These are phyloP conservation scores for Aaosphaeria arxii DNA, from an alignment of 2,329 filamentous ascomycete species.

Conservation along the genomic window DNA sequence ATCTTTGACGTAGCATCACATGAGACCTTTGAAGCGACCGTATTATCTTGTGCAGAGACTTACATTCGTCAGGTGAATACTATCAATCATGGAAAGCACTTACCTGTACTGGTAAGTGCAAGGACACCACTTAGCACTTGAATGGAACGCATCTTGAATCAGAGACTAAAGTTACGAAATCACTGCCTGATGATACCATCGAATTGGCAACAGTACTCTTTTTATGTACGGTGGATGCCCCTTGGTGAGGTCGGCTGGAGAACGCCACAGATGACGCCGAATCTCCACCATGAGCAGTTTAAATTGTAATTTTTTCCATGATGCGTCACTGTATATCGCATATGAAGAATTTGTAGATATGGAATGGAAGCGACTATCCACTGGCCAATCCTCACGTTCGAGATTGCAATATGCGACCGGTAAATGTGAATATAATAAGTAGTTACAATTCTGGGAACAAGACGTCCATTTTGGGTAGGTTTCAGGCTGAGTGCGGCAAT, in stretches of 20 bases:
- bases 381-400: slow-evolving; percentile 17
- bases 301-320: slow-evolving; percentile 13
- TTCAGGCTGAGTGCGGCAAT: slow-evolving; percentile 23
- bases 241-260: slow-evolving; percentile 9
- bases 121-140: slow-evolving; percentile 24
- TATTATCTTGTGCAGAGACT: slow-evolving; percentile 28
- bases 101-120: slow-evolving; percentile 24
- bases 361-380: slow-evolving; percentile 8
- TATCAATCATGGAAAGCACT: slow-evolving; percentile 2
- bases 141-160: slow-evolving; percentile 23
- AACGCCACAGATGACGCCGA: slow-evolving; percentile 9
- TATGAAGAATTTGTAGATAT: slow-evolving; percentile 19
- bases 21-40: slow-evolving; percentile 22
- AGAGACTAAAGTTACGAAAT: slow-evolving; percentile 5
- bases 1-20: slow-evolving; percentile 29
- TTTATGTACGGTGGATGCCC: slow-evolving; percentile 8
- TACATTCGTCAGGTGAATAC: slow-evolving; percentile 7
- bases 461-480: slow-evolving; percentile 14
- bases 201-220: slow-evolving; percentile 9
- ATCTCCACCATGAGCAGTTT: slow-evolving; percentile 8
- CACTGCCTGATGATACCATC: slow-evolving; percentile 3
- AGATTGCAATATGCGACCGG: slow-evolving; percentile 17
- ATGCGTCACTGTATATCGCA: slow-evolving; percentile 21
- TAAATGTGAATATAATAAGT: slow-evolving; percentile 11
- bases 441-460: slow-evolving; percentile 9